Conservation (phyloP, 192 early-diverging fungal species). For the Podochytrium sp. region DNA sequence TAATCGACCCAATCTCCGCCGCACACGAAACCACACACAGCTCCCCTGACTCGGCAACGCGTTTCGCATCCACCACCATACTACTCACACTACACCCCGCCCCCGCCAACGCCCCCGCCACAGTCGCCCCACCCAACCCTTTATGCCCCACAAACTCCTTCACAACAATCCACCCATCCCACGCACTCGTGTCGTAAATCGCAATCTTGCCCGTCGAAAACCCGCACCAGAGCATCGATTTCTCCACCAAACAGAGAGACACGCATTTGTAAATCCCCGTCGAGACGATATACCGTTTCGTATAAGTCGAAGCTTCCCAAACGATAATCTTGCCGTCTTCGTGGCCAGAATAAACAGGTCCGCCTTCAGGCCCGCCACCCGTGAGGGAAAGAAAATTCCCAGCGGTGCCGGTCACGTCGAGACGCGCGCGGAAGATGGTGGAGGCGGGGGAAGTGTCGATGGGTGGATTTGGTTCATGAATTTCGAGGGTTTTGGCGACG, state of each 20-base stretch:
- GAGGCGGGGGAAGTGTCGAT: constrained; percentile 11
- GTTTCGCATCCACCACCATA: neutral
- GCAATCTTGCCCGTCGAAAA: constrained; percentile 78
- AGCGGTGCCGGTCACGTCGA: constrained; percentile 36
- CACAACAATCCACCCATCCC: constrained; percentile 5
- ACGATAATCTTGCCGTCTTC: constrained; percentile 80
- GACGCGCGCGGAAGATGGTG: constrained; percentile 36
- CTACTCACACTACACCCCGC: neutral
- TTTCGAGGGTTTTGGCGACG: constrained; percentile 59
- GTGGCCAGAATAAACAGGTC: constrained; percentile 68
- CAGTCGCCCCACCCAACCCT: neutral
- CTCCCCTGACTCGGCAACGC: neutral
- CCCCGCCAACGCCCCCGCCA: neutral
- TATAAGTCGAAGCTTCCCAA: constrained; percentile 59
- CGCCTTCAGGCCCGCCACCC: constrained; percentile 29
- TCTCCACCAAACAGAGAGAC: constrained; percentile 49
- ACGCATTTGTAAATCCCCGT: constrained; percentile 71
- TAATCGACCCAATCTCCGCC: constrained; percentile 62
- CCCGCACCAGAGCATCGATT: constrained; percentile 75
- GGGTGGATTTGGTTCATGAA: constrained; percentile 53
- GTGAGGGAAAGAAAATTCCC: constrained; percentile 66
- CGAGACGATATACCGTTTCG: constrained; percentile 49
- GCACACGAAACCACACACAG: constrained; percentile 40
- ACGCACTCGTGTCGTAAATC: constrained; percentile 60
- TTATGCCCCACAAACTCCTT: constrained; percentile 11